phyloP scores from a whole-genome alignment of 257 asterid genomes.

The Nicotiana obtusifolia region DNA sequence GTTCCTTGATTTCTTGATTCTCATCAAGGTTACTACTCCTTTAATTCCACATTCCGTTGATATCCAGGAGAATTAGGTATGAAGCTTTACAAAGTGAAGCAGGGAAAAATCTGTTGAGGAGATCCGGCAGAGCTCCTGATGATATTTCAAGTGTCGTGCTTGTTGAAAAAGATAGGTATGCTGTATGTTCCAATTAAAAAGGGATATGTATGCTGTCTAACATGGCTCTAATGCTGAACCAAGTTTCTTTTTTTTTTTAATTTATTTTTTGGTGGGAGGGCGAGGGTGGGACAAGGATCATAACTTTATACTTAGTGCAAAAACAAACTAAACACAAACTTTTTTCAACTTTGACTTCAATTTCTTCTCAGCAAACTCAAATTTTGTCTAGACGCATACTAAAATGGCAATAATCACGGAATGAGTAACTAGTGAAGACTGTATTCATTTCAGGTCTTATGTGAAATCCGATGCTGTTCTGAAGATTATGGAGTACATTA shows the following conservation, averaged over 20 bases:
- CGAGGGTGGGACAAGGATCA: not conserved
- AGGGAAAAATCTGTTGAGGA: conserved; percentile 73
- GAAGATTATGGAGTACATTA: conserved; percentile 79
- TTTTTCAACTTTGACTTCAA: not conserved
- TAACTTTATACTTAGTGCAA: not conserved
- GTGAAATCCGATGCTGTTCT: conserved; percentile 88
- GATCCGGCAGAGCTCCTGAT: conserved; percentile 92
- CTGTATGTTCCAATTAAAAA: not conserved
- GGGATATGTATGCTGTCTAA: not conserved
- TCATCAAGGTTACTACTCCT: not conserved
- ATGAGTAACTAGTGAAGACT: not conserved
- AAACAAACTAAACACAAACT: not conserved
- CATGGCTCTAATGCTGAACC: not conserved
- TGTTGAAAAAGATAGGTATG: conserved; percentile 75
- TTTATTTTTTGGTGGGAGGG: not conserved
- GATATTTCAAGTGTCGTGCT: conserved; percentile 95
- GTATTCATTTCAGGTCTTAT: conserved; percentile 52
- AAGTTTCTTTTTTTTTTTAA: not conserved
- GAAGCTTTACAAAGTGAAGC: conserved; percentile 93
- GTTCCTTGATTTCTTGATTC: not conserved
- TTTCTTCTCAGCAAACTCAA: not conserved
- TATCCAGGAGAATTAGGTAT: conserved; percentile 68
- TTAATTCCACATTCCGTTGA: not conserved
- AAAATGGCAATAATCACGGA: not conserved
- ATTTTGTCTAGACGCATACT: not conserved